These are phyloP conservation scores for Citrus cavaleriei DNA, from an alignment of 345 rosid species.

Conservation along the genomic window DNA sequence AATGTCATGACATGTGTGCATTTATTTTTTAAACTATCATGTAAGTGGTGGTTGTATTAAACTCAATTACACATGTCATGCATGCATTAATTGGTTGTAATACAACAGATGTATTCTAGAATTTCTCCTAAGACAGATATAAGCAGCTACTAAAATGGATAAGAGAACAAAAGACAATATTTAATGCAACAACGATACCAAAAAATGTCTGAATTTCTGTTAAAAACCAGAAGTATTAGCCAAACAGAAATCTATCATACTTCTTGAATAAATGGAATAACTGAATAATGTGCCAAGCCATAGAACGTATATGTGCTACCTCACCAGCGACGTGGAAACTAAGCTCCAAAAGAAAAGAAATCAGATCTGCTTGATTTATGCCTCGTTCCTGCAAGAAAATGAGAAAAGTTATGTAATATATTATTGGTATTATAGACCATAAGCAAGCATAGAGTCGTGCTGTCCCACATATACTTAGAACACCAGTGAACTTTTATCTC, in stretches of 20 bases:
- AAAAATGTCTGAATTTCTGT: neutral
- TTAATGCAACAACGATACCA: neutral
- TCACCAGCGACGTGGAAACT: constrained; percentile 91
- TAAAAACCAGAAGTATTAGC: neutral
- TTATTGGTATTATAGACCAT: neutral
- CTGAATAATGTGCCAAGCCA: neutral
- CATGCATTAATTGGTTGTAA: too few species aligned
- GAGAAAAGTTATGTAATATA: neutral
- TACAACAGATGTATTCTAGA: too few species aligned
- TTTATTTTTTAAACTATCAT: too few species aligned
- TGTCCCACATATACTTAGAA: neutral
- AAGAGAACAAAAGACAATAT: neutral
- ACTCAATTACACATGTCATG: too few species aligned
- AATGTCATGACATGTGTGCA: too few species aligned
- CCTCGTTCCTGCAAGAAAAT: constrained; percentile 72
- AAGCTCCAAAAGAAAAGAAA: constrained; percentile 92
- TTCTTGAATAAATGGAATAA: neutral
- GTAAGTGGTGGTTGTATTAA: too few species aligned
- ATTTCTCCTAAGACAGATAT: neutral
- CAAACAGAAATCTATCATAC: neutral
- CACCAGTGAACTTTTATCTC: neutral
- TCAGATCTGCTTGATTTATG: constrained; percentile 77
- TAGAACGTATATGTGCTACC: constrained; percentile 37
- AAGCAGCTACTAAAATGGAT: neutral
- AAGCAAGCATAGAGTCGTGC: neutral